Percentiles rank a stretch among this genome's conserved stretches.
Evolutionary conservation across 352 stramenopile species (phyloP).

Genomic region (Phytophthora pini): DNA sequence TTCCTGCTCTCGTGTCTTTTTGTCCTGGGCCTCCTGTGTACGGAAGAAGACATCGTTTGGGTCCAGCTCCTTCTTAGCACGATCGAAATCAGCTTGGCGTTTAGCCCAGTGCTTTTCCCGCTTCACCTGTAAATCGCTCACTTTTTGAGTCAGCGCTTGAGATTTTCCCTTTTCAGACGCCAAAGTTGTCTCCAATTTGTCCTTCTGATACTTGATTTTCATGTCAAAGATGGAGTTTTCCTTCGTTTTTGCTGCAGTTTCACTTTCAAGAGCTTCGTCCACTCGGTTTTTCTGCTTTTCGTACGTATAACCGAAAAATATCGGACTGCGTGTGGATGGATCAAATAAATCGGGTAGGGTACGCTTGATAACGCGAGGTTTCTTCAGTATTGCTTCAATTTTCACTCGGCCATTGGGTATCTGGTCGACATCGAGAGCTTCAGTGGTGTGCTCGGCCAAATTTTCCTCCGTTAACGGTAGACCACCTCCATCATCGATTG

Average conservation of each 20-base stretch:
- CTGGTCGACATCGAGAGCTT: constrained; percentile 1
- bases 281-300: constrained; percentile 53
- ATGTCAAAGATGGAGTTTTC: constrained; percentile 61
- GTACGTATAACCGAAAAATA: constrained; percentile 78
- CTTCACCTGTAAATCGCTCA: constrained; percentile 54
- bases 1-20: constrained; percentile 61
- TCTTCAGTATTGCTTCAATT: constrained; percentile 49
- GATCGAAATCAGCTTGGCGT: constrained; percentile 64
- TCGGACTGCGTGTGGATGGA: constrained; percentile 47
- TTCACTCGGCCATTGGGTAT: constrained; percentile 23
- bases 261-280: constrained; percentile 39
- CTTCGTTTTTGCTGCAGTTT: constrained; percentile 34
- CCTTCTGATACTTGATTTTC: constrained; percentile 53
- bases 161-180: constrained; percentile 65
- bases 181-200: constrained; percentile 42
- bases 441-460: constrained; percentile 40
- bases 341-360: constrained; percentile 54
- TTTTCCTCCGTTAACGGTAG: constrained; percentile 25
- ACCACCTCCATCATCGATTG: constrained; percentile 6
- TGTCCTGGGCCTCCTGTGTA: constrained; percentile 67
- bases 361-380: constrained; percentile 59
- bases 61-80: constrained; percentile 76
- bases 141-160: constrained; percentile 53
- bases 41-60: constrained; percentile 83
- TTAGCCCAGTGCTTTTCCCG: constrained; percentile 71